Base-by-base conservation (phyloP, 805 yeast species). In the Wickerhamiella galacta region DNA sequence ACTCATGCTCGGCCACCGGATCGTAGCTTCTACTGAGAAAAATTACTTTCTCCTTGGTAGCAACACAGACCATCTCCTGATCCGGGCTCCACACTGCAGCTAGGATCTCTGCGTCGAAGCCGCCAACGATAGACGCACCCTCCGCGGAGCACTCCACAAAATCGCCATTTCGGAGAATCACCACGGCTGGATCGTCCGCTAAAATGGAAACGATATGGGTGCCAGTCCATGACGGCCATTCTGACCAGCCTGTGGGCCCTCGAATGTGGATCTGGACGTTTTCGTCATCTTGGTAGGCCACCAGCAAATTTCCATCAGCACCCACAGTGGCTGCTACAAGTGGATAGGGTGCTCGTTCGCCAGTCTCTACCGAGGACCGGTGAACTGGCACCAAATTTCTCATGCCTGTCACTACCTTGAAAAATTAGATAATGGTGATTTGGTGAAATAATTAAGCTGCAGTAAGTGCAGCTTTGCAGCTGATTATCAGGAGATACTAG, bases 51-150 rank as follows among this genome's bases (percentile, higher is more conserved):
- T 70, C 75, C 34, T 63, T 57, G 0, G 94, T 77, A 11, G 76
- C 65, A 14, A 90, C 42, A 2, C 75, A 71, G 33, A 87, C 57
- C 0, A 83, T 68, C 52, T 90, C 96, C 46, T 85, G 95, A 51
- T 90, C 95, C 4, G 76, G 76, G 9, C 93, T 75, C 96, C 96
- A 90, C 15, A 56, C 45, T 0, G 94, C 85, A 12, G 80, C 72
- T 28, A 54, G 46, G 11, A 87, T 57, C 0, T 85, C 87, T 21
- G 64, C 67, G 46, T 83, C 95, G 18, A 87, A 72, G 15, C 81
- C 67, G 0, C 95, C 96, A 7, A 77, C 85, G 30, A 83, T 75
- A 43, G 76, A 83, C 15, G 75, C 63, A 2, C 52, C 40, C 1
- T 82, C 56, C 23, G 69, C 68, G 10, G 67, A 64, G 27, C 72